Evolutionary conservation across 345 rosid species (phyloP).

Genomic region (Cardiospermum halicacabum): DNA sequence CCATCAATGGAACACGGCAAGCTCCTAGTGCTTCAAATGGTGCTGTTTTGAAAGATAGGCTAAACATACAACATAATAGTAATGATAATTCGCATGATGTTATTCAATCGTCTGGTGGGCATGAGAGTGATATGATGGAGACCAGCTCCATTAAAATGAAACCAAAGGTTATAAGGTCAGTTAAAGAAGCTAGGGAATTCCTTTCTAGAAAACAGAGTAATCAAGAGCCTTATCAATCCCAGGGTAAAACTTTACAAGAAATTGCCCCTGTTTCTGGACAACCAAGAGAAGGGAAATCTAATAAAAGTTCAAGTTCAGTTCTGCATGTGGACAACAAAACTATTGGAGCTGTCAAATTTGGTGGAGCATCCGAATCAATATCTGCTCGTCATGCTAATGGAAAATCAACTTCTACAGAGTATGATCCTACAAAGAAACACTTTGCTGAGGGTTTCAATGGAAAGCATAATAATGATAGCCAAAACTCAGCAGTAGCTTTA

Average conservation of each 20-base stretch:
- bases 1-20: slow-evolving; percentile 21
- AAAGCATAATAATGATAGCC: slow-evolving; percentile 19
- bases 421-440: slow-evolving; percentile 20
- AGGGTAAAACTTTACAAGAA: slow-evolving; percentile 20
- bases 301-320: slow-evolving; percentile 21
- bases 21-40: slow-evolving; percentile 22
- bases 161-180: slow-evolving; percentile 68
- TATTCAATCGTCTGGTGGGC: slow-evolving; percentile 31
- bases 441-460: slow-evolving; percentile 24
- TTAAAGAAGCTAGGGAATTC: slow-evolving; percentile 76
- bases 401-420: slow-evolving; percentile 18
- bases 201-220: slow-evolving; percentile 42
- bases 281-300: slow-evolving; percentile 17
- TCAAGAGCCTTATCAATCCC: slow-evolving; percentile 21
- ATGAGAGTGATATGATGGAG: slow-evolving; percentile 17
- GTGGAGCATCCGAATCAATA: slow-evolving; percentile 25
- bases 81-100: slow-evolving; percentile 17
- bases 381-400: slow-evolving; percentile 22
- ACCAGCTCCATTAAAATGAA: slow-evolving; percentile 28
- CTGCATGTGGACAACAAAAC: slow-evolving; percentile 18
- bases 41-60: slow-evolving; percentile 23
- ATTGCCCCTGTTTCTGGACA: slow-evolving; percentile 15
- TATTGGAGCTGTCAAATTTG: slow-evolving; percentile 3
- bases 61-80: slow-evolving; percentile 8
- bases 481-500: slow-evolving; percentile 13